A percentile compares a stretch with the other conserved stretches of the same genome.
Evolutionary conservation across 2,329 filamentous ascomycete species (phyloP).

Genomic region (Sarocladium oryzae): DNA sequence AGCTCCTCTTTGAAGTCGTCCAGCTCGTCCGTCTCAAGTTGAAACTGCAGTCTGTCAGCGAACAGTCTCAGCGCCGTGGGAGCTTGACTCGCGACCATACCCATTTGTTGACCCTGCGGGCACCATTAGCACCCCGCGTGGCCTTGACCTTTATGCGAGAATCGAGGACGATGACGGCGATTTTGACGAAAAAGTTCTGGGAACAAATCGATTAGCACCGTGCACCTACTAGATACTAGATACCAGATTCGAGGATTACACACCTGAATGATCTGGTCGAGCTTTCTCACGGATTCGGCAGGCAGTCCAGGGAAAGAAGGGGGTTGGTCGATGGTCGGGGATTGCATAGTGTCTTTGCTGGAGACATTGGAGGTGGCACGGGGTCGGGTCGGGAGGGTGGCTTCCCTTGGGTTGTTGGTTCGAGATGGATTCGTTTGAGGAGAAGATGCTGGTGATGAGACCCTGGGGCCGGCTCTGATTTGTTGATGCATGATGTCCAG

Average conservation of each 20-base stretch:
- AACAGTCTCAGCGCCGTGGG: no score
- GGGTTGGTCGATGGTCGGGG: constrained; percentile 41
- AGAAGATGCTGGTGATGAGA: constrained; percentile 66
- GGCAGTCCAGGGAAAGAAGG: constrained; percentile 40
- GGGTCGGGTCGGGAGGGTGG: constrained; percentile 29
- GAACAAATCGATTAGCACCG: neutral
- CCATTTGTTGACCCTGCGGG: constrained; percentile 74
- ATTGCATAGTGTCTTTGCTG: constrained; percentile 33
- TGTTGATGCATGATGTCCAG: constrained; percentile 73
- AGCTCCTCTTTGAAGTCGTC: constrained; percentile 80
- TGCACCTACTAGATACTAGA: no score
- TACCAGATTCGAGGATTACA: constrained; percentile 12
- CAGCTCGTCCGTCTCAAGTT: constrained; percentile 88
- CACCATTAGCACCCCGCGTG: constrained; percentile 32
- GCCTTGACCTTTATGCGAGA: constrained; percentile 66
- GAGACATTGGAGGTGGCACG: constrained; percentile 37
- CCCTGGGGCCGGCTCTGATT: constrained; percentile 66
- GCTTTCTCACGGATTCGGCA: constrained; percentile 65
- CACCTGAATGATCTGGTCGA: constrained; percentile 92
- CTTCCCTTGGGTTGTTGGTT: constrained; percentile 69
- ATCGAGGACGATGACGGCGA: constrained; percentile 75
- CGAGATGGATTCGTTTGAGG: constrained; percentile 66
- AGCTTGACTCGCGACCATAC: constrained; percentile 51
- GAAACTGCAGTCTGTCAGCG: constrained; percentile 59
- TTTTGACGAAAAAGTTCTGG: constrained; percentile 88